Evolutionary conservation across 139 green algal species (phyloP).

Genomic region (Tetratostichococcus sp.): DNA sequence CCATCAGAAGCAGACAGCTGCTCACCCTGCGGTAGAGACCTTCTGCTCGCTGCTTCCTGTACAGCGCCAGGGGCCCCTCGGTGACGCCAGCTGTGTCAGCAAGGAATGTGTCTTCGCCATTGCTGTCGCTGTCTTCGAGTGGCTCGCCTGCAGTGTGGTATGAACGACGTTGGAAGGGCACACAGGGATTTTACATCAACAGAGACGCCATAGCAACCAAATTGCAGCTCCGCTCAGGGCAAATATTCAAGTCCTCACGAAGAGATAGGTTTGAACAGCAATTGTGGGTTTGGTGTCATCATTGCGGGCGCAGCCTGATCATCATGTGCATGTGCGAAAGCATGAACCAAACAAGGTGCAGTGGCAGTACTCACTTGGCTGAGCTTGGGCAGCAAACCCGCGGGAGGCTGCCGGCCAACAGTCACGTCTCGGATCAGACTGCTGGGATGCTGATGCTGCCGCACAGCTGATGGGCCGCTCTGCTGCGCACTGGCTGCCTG

Average conservation of each 20-base stretch:
- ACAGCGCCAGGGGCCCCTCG: neutral
- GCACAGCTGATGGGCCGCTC: no score
- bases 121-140: neutral
- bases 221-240: neutral
- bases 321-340: neutral
- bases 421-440: no score
- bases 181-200: no score
- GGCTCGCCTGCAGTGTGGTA: neutral
- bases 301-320: neutral
- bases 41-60: neutral
- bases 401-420: neutral
- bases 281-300: constrained; percentile 1
- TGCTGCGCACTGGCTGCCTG: no score
- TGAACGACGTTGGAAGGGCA: no score
- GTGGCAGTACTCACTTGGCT: neutral
- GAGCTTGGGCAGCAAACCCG: neutral
- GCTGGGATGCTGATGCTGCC: no score
- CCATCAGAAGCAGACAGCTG: constrained; percentile 37
- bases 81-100: neutral
- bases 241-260: neutral
- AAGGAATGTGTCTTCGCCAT: neutral
- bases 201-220: no score
- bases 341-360: no score
- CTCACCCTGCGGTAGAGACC: neutral
- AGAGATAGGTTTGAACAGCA: constrained; percentile 3